Conservation (phyloP, 2,329 filamentous ascomycete species). For the Fusarium paranaense region DNA sequence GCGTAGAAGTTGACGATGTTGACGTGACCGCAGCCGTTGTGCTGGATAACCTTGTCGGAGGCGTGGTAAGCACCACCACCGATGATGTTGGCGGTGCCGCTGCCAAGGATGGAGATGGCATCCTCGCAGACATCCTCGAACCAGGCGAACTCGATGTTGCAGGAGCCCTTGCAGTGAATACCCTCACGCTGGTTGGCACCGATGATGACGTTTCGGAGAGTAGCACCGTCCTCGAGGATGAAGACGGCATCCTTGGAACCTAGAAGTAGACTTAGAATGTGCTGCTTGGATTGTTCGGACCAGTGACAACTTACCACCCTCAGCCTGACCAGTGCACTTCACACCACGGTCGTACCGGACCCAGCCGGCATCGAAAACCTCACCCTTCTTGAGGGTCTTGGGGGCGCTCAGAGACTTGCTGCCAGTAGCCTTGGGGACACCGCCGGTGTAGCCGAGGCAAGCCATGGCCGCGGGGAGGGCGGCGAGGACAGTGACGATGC, state of each 20-base stretch:
- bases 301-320: conserved; percentile 52
- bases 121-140: conserved; percentile 60
- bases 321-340: conserved; percentile 55
- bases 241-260: conserved; percentile 54
- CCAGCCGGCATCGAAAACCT: conserved; percentile 48
- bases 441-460: conserved; percentile 45
- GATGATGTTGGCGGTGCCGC: conserved; percentile 52
- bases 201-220: conserved; percentile 59
- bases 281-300: accelerated
- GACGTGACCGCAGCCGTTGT: conserved; percentile 60
- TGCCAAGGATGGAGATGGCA: conserved; percentile 33
- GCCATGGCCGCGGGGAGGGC: conserved; percentile 45
- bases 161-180: conserved; percentile 58
- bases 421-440: conserved; percentile 46
- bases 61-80: conserved; percentile 59
- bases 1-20: conserved; percentile 53
- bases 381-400: conserved; percentile 44
- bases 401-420: conserved; percentile 45
- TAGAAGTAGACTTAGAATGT: background rate
- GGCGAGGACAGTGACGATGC: conserved; percentile 30
- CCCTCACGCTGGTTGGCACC: conserved; percentile 59
- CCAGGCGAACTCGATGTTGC: conserved; percentile 61
- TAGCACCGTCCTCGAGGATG: conserved; percentile 55
- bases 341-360: conserved; percentile 55
- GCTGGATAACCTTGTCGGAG: conserved; percentile 60